phyloP scores from a whole-genome alignment of 2,329 filamentous ascomycete species.

The Ascochyta fabae region DNA sequence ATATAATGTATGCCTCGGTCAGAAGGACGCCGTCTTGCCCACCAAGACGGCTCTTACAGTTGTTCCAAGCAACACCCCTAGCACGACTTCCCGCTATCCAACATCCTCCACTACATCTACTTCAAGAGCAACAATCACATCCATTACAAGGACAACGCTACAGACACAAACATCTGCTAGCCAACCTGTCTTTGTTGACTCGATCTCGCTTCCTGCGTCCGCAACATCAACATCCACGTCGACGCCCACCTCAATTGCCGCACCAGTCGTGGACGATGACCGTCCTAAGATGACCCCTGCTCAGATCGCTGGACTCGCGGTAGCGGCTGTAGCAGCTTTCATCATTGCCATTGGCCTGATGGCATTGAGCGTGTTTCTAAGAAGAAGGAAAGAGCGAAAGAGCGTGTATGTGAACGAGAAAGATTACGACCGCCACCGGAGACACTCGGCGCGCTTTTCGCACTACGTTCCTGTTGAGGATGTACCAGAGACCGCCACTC shows the following conservation, averaged over 20 bases:
- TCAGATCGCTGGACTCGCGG: conserved; percentile 48
- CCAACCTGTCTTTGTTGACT: conserved; percentile 35
- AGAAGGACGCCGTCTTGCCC: conserved; percentile 43
- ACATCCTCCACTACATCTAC: conserved; percentile 13
- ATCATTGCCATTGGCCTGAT: conserved; percentile 49
- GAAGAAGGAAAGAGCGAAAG: conserved; percentile 42
- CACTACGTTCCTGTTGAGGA: conserved; percentile 24
- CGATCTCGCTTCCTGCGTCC: conserved; percentile 32
- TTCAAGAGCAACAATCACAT: conserved; percentile 15
- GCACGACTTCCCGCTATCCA: conserved; percentile 22
- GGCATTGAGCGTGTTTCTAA: conserved; percentile 45
- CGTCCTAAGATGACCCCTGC: conserved; percentile 44
- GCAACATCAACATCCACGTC: conserved; percentile 28
- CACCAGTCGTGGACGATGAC: conserved; percentile 20
- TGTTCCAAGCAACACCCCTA: conserved; percentile 31
- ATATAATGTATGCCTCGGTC: conserved; percentile 47
- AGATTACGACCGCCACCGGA: conserved; percentile 16
- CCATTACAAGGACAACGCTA: conserved; percentile 20
- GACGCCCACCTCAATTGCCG: conserved; percentile 20
- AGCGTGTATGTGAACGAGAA: conserved; percentile 34
- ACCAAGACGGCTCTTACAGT: conserved; percentile 46
- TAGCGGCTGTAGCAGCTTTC: conserved; percentile 47
- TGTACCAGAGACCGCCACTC: conserved; percentile 16
- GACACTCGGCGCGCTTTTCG: conserved; percentile 33
- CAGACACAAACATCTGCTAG: conserved; percentile 22